Evolutionary conservation across 78 protist species (phyloP).

Genomic region (Dictyostelium discoideum): DNA sequence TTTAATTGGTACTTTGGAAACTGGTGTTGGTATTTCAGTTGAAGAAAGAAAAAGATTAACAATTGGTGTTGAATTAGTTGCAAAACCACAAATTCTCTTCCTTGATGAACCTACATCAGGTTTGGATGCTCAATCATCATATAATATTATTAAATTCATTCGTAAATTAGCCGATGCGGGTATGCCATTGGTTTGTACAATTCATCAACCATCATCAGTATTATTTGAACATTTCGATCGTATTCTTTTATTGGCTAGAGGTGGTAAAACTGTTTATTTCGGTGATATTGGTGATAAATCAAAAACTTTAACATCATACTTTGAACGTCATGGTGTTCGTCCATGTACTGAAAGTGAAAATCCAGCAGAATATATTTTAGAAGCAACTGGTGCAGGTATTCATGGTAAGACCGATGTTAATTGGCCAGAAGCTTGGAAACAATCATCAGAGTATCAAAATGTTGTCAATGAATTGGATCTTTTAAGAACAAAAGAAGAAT

Average conservation of each 20-base stretch:
- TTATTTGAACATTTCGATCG: constrained; percentile 81
- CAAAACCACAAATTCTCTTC: constrained; percentile 69
- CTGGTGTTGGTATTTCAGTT: constrained; percentile 83
- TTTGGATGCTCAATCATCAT: constrained; percentile 69
- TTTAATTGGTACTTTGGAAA: constrained; percentile 76
- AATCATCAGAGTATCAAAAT: constrained; percentile 21
- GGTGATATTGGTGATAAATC: constrained; percentile 81
- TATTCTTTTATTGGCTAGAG: constrained; percentile 59
- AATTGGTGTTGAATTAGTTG: constrained; percentile 83
- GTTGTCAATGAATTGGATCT: constrained; percentile 18
- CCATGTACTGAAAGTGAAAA: constrained; percentile 73
- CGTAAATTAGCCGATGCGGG: constrained; percentile 80
- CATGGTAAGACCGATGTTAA: constrained; percentile 51
- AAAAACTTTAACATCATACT: constrained; percentile 38
- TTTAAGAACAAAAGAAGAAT: not conserved
- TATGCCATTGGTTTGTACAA: constrained; percentile 78
- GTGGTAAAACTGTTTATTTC: constrained; percentile 81
- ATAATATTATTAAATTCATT: constrained; percentile 59
- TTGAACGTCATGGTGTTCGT: constrained; percentile 46
- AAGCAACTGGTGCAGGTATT: constrained; percentile 84
- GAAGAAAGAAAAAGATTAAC: constrained; percentile 82
- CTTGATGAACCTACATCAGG: constrained; percentile 71
- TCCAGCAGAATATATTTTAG: constrained; percentile 84
- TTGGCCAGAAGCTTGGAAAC: constrained; percentile 71
- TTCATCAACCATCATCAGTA: constrained; percentile 83